phyloP scores from a whole-genome alignment of 345 rosid species.

The Ricinus communis region DNA sequence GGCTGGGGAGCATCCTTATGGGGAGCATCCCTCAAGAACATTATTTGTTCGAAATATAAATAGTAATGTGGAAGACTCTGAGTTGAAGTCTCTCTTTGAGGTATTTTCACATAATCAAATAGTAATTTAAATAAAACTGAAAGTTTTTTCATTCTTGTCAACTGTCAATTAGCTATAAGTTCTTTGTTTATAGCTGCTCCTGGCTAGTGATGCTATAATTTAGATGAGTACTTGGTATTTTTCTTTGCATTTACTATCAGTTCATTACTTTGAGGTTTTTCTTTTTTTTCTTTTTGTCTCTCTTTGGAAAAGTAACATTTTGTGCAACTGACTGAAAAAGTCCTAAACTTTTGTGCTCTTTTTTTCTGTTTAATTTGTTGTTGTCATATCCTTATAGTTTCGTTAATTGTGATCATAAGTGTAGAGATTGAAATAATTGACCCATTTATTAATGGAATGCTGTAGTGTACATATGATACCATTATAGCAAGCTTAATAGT shows the following conservation, averaged over 20 bases:
- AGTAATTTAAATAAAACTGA: not conserved
- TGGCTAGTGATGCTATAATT: not conserved
- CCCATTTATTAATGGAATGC: not conserved
- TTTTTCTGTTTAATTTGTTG: not conserved
- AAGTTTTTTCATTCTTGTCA: not conserved
- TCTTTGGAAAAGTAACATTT: not conserved
- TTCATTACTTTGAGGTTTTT: not conserved
- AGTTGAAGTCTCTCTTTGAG: constrained; percentile 84
- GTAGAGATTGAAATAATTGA: not conserved
- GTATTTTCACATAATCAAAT: constrained; percentile 30
- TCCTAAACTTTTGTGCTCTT: too few species aligned
- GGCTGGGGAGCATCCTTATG: constrained; percentile 90
- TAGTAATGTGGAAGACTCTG: constrained; percentile 89
- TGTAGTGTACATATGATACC: not conserved
- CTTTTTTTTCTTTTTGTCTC: not conserved
- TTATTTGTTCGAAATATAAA: constrained; percentile 90
- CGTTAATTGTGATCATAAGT: not conserved
- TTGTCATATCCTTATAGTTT: not conserved
- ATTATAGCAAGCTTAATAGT: too few species aligned
- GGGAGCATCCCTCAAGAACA: constrained; percentile 97
- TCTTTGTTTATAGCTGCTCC: not conserved
- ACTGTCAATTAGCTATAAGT: not conserved
- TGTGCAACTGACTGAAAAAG: not conserved
- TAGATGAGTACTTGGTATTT: not conserved
- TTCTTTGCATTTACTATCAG: not conserved